Conservation (phyloP, 1,139 yeast genomes). For the Scheffersomyces insectosa region DNA sequence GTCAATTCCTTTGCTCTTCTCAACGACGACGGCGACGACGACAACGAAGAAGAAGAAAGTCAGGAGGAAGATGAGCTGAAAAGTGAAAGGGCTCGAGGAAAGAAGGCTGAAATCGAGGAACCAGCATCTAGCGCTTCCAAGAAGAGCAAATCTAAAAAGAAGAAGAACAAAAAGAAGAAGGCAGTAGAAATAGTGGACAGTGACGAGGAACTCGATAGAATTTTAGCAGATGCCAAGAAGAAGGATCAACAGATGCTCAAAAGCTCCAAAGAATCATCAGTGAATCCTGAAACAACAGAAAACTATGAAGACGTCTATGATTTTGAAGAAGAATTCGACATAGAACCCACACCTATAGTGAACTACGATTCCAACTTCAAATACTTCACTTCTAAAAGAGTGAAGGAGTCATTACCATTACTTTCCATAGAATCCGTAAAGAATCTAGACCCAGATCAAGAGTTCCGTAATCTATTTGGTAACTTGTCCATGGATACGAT, state of each 20-base stretch:
- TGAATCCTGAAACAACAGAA: conserved; percentile 10
- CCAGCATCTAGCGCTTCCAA: conserved; percentile 9
- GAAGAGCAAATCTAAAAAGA: conserved; percentile 8
- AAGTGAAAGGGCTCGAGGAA: conserved; percentile 14
- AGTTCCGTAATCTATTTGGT: conserved; percentile 73
- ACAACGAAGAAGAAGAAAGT: conserved; percentile 33
- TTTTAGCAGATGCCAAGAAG: conserved; percentile 33
- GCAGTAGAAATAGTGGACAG: conserved; percentile 19
- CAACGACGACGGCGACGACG: conserved; percentile 42
- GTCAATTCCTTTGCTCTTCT: conserved; percentile 59
- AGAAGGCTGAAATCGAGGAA: conserved; percentile 12
- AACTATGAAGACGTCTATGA: conserved; percentile 27
- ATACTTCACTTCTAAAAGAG: conserved; percentile 45
- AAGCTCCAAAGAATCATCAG: neutral
- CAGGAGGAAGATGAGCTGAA: conserved; percentile 20
- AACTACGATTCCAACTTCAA: conserved; percentile 43
- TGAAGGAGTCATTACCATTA: conserved; percentile 36
- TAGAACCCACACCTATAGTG: conserved; percentile 35
- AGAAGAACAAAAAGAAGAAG: conserved; percentile 11
- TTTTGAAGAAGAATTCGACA: conserved; percentile 32
- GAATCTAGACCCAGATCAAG: conserved; percentile 78
- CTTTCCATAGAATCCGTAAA: conserved; percentile 48
- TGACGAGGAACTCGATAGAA: conserved; percentile 45
- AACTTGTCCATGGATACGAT: conserved; percentile 66
- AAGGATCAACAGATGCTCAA: conserved; percentile 28